Evolutionary conservation across 2,329 filamentous ascomycete species (phyloP), one percentile per base, ranked within the genome.

Genomic region (Tolypocladium tundrense): DNA sequence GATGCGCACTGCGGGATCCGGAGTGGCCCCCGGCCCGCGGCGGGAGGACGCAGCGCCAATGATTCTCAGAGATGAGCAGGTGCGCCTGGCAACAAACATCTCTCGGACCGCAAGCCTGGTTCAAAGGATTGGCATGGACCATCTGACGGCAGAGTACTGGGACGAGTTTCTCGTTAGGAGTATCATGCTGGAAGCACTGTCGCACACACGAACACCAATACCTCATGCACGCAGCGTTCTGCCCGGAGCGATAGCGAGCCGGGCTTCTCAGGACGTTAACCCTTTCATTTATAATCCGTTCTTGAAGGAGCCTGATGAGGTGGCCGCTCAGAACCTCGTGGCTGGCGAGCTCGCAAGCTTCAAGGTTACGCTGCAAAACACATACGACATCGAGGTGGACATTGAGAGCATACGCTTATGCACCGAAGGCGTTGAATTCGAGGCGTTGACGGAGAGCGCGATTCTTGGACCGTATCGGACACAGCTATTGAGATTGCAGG

Each of bases 251-350:
- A 73, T 75, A 0, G 75, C 76, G 1, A 76, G 74, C 37, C 75
- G 80, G 52, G 76, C 79, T 16, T 84, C 82, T 4, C 81, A 84
- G 63, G 82, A 84, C 59, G 79, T 84, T 6, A 91, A 94, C 60
- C 94, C 94, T 0, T 96, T 99, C 65, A 89, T 99, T 58, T 96
- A 97, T 69, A 97, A 97, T 67, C 91, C 94, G 0, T 97, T 97
- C 67, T 74, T 91, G 24, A 91, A 91, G 71, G 80, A 80, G 56
- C 73, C 79, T 0, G 80, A 84, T 48, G 79, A 87, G 55, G 79
- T 80, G 31, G 77, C 79, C 1, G 76, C 82, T 14, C 85, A 91
- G 59, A 81, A 91, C 1, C 77, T 97, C 37, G 89, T 97, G 24
- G 86, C 90, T 5, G 87, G 86, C 19, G 92, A 97, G 70, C 74